phyloP scores from a whole-genome alignment of 371 early-diverging fungal species.

The Antonospora locustae region DNA sequence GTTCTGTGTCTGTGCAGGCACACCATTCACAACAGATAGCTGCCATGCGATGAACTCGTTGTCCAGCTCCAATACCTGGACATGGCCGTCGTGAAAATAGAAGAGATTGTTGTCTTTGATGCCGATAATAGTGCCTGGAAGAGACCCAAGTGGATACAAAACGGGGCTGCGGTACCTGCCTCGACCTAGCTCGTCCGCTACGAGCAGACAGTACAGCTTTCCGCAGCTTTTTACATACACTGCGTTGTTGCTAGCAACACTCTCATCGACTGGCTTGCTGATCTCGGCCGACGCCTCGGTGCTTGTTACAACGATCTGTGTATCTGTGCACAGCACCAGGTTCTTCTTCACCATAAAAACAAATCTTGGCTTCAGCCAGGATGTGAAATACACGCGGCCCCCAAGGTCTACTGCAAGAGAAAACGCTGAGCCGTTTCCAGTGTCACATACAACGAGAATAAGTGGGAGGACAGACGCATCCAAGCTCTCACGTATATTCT shows the following conservation, averaged over 20 bases:
- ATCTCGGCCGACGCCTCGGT: too few species aligned
- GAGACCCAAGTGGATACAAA: constrained; percentile 8
- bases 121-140: constrained; percentile 24
- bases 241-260: constrained; percentile 18
- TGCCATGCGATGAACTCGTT: constrained; percentile 40
- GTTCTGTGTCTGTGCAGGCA: constrained; percentile 10
- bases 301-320: too few species aligned
- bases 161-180: constrained; percentile 9
- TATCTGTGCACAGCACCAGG: too few species aligned
- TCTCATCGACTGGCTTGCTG: too few species aligned
- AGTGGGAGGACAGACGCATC: too few species aligned
- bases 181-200: constrained; percentile 11
- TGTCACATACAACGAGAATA: too few species aligned
- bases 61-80: constrained; percentile 18
- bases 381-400: too few species aligned
- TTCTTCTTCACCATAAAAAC: too few species aligned
- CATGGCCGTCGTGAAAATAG: constrained; percentile 14
- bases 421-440: too few species aligned
- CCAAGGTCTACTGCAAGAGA: too few species aligned
- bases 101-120: constrained; percentile 26
- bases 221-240: constrained; percentile 26
- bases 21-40: constrained; percentile 19
- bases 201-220: constrained; percentile 30
- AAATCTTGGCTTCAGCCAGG: too few species aligned
- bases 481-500: too few species aligned